These are phyloP conservation scores for Aurifilum marmelostoma DNA, from an alignment of 2,329 filamentous ascomycete genomes.

Conservation along the genomic window DNA sequence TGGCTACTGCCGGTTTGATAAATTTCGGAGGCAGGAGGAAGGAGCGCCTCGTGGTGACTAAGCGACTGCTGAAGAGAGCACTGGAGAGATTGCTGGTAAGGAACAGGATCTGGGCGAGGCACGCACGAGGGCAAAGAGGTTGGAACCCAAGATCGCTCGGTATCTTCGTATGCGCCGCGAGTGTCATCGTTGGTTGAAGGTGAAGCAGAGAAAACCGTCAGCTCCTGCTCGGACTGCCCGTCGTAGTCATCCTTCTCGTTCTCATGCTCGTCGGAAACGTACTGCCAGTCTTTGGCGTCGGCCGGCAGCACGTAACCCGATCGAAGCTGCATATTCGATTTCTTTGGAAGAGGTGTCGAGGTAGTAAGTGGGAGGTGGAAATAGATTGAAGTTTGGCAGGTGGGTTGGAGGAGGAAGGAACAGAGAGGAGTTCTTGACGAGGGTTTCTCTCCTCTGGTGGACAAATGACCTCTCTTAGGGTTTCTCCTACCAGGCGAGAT, in stretches of 20 bases:
- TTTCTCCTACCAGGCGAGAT: neutral
- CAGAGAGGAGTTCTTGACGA: neutral
- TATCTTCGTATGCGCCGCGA: neutral
- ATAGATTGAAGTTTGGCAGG: neutral
- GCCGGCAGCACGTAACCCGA: neutral
- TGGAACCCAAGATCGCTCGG: neutral
- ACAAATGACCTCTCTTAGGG: neutral
- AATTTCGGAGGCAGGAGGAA: neutral
- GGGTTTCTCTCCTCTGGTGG: neutral
- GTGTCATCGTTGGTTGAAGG: neutral
- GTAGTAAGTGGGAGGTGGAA: neutral
- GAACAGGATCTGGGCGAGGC: neutral
- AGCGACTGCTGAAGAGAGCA: neutral
- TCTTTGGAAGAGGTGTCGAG: neutral
- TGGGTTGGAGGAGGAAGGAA: neutral
- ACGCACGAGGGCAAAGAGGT: constrained; percentile 1
- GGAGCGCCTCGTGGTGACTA: neutral
- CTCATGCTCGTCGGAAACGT: neutral
- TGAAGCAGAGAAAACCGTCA: neutral
- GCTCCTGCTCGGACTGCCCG: neutral
- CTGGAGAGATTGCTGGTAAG: constrained; percentile 1
- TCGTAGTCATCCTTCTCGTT: neutral
- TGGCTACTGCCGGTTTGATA: neutral
- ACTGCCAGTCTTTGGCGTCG: neutral
- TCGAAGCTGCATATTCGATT: neutral